Percentiles rank a stretch among this genome's conserved stretches.
Evolutionary conservation across 805 yeast genomes (phyloP).

Genomic region (Candida piceae): DNA sequence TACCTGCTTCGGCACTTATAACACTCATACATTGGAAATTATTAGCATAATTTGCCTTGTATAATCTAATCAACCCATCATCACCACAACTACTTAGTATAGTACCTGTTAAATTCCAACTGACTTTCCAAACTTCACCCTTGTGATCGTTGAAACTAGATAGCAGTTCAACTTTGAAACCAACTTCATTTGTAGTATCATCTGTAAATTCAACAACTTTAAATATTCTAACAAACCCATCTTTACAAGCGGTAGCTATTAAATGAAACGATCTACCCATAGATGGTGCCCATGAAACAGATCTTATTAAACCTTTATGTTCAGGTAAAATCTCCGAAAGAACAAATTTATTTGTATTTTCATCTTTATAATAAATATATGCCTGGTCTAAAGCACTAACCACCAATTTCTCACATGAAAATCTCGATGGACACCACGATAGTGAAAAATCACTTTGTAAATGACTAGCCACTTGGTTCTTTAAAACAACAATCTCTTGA

Average conservation of each 20-base stretch:
- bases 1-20: constrained; percentile 47
- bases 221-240: constrained; percentile 85
- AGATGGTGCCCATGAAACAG: constrained; percentile 94
- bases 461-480: constrained; percentile 70
- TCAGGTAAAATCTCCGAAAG: constrained; percentile 69
- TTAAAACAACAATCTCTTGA: constrained; percentile 62
- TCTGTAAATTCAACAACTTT: constrained; percentile 48
- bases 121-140: constrained; percentile 84
- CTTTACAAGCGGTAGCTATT: constrained; percentile 94
- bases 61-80: constrained; percentile 85
- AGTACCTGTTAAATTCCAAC: constrained; percentile 94
- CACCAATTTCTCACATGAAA: constrained; percentile 72
- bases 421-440: constrained; percentile 88
- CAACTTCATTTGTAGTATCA: constrained; percentile 11
- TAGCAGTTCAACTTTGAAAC: constrained; percentile 21
- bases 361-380: constrained; percentile 54
- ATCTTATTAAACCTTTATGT: constrained; percentile 80
- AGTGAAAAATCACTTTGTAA: constrained; percentile 81
- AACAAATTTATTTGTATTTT: constrained; percentile 43
- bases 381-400: constrained; percentile 88
- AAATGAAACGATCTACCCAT: constrained; percentile 87
- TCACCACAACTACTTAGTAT: constrained; percentile 91
- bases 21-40: constrained; percentile 92
- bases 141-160: constrained; percentile 29
- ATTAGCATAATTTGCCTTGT: constrained; percentile 84